Evolutionary conservation across 2,329 filamentous ascomycete genomes (phyloP).

Genomic region (Septoria linicola): DNA sequence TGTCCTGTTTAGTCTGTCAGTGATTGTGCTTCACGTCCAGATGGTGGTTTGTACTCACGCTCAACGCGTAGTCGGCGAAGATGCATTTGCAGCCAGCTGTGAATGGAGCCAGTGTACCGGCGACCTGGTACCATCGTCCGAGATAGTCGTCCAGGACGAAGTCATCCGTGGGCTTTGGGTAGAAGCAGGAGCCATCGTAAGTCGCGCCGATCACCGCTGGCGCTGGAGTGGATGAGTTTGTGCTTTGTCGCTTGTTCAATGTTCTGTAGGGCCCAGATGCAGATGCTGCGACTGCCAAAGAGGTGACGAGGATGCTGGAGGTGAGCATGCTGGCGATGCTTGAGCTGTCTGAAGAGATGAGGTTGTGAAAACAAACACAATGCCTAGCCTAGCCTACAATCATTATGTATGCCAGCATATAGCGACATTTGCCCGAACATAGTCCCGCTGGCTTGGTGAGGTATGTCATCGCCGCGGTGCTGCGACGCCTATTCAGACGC

Average conservation of each 20-base stretch:
- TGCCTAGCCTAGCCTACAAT: no score
- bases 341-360: no score
- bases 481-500: no score
- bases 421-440: no score
- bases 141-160: slow-evolving; percentile 26
- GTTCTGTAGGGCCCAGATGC: slow-evolving; percentile 1
- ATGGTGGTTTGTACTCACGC: slow-evolving; percentile 2
- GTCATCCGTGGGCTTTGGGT: slow-evolving; percentile 23
- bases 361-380: no score
- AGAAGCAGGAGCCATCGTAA: slow-evolving; percentile 28
- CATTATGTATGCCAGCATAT: no score
- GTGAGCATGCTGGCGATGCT: not conserved
- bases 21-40: not conserved
- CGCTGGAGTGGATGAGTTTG: slow-evolving; percentile 1
- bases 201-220: slow-evolving; percentile 15
- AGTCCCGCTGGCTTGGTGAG: no score
- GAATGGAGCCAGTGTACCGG: slow-evolving; percentile 22
- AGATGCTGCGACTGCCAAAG: slow-evolving; percentile 1
- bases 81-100: slow-evolving; percentile 28
- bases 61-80: slow-evolving; percentile 24
- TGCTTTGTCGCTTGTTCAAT: slow-evolving; percentile 3
- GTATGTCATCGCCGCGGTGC: no score
- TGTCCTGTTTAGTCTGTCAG: slow-evolving; percentile 11
- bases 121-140: slow-evolving; percentile 29
- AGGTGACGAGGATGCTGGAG: not conserved